Evolutionary conservation across 306 rosid species (phyloP).

Genomic region (Leucaena leucocephala): DNA sequence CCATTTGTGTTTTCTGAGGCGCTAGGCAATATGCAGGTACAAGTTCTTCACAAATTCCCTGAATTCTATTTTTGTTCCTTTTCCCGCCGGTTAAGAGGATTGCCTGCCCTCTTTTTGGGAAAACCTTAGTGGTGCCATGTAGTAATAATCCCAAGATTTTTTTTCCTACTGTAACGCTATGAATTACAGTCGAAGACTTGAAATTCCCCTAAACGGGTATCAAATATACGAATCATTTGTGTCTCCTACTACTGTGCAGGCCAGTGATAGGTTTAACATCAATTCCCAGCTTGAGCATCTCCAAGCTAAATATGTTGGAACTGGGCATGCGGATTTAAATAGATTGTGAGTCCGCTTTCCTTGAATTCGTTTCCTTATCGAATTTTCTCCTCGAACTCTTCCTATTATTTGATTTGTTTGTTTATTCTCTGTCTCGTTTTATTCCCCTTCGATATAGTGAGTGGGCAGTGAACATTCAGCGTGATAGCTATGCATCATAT

Average conservation of each 20-base stretch:
- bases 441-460: conserved; percentile 50
- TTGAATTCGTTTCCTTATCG: background rate
- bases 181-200: too few relatives aligned
- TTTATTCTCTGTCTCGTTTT: background rate
- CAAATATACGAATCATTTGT: background rate
- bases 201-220: background rate
- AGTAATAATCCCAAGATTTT: background rate
- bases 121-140: background rate
- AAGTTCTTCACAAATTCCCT: background rate
- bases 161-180: too few relatives aligned
- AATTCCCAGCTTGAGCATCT: conserved; percentile 95
- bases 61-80: background rate
- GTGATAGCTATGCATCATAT: conserved; percentile 96
- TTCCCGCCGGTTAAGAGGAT: background rate
- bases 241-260: conserved; percentile 48
- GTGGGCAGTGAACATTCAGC: conserved; percentile 97
- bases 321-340: conserved; percentile 89
- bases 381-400: background rate
- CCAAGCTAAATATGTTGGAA: conserved; percentile 96
- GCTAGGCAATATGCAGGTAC: conserved; percentile 38
- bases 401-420: background rate
- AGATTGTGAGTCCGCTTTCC: conserved; percentile 65
- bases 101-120: background rate
- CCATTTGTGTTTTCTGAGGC: background rate
- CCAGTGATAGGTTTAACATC: conserved; percentile 96